Evolutionary conservation across 2,329 filamentous ascomycete species (phyloP), one percentile per base, ranked within the genome.

Genomic region (Beauveria scarabaeidicola): DNA sequence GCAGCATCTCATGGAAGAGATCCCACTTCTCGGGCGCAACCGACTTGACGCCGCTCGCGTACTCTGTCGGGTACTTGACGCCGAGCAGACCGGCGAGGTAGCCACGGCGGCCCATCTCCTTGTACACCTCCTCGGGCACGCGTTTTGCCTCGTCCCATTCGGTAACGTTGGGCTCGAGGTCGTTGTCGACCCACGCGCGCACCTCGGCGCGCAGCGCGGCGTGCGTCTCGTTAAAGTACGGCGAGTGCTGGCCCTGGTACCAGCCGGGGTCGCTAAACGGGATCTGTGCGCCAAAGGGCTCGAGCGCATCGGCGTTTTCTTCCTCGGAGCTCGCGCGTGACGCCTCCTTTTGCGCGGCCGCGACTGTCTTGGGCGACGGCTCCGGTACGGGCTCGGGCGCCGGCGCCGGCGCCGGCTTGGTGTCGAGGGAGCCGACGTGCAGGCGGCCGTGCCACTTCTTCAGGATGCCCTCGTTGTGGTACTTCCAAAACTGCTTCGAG

Each of bases 131-230:
- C 50, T 89, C 85, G 0, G 94, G 93, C 1, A 97, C 91, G 70
- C 87, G 84, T 79, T 91, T 95, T 67, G 87, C 90, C 80, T 97
- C 94, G 67, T 99, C 94, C 94, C 94, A 99, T 73, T 99, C 94
- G 44, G 86, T 89, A 60, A 97, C 90, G 67, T 93, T 82, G 23
- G 94, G 93, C 78, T 96, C 91, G 72, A 97, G 87, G 67, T 91
- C 90, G 60, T 80, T 83, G 63, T 96, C 90, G 59, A 99, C 84
- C 92, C 92, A 99, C 78, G 91, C 83, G 69, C 94, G 89, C 62
- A 97, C 81, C 79, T 99, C 94, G 64, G 85, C 87, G 62, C 94
- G 91, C 53, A 99, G 87, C 55, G 91, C 91, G 60, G 86, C 92
- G 75, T 99, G 94, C 5, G 90, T 86, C 75, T 96, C 88, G 77